phyloP scores from a whole-genome alignment of 73 alveolate species.

The Symbiodinium pilosum region DNA sequence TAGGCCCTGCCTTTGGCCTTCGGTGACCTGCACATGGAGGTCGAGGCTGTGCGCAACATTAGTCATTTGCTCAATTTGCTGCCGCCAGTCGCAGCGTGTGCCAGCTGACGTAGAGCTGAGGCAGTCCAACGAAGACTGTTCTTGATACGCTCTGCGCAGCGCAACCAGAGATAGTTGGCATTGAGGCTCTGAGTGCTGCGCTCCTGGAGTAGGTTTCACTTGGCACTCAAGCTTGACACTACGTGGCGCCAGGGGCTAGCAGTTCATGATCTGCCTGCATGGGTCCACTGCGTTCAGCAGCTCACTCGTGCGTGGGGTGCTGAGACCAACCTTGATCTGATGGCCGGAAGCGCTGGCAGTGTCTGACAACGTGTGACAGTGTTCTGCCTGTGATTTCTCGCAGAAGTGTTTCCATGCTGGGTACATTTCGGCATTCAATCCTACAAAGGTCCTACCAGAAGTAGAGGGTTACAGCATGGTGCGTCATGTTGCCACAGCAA shows the following conservation, averaged over 20 bases:
- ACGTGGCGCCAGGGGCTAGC: constrained; percentile 31
- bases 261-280: constrained; percentile 30
- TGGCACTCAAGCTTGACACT: neutral
- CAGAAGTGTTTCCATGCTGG: too few relatives aligned
- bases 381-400: too few relatives aligned
- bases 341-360: too few relatives aligned
- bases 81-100: too few relatives aligned
- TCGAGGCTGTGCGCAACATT: constrained; percentile 72
- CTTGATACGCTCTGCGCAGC: constrained; percentile 70
- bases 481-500: neutral
- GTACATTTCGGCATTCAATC: too few relatives aligned
- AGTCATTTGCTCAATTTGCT: neutral
- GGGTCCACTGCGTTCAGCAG: constrained; percentile 73
- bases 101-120: neutral
- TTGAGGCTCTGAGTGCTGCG: constrained; percentile 3
- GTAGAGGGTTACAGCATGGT: too few relatives aligned
- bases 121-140: constrained; percentile 55
- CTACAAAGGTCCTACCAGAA: too few relatives aligned
- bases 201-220: neutral
- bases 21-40: constrained; percentile 40
- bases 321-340: too few relatives aligned
- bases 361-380: too few relatives aligned
- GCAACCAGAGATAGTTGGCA: constrained; percentile 67
- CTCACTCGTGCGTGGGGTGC: constrained; percentile 41
- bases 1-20: constrained; percentile 78